phyloP scores from a whole-genome alignment of 345 rosid genomes.

The Ceriops tagal region DNA sequence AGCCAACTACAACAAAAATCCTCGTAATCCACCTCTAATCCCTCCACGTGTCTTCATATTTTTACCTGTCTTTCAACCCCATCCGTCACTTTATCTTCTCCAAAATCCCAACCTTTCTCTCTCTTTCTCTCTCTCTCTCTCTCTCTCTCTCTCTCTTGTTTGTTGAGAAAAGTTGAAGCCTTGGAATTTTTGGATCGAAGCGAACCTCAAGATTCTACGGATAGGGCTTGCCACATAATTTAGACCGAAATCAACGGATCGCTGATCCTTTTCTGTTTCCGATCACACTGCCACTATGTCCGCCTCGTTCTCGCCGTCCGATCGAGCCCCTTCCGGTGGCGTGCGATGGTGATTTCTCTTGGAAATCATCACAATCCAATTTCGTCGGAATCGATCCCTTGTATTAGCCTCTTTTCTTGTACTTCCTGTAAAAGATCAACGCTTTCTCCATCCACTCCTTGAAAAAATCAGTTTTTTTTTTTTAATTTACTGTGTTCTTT shows the following conservation, averaged over 20 bases:
- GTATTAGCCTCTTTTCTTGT: background rate
- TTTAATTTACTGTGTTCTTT: background rate
- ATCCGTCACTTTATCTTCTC: slow-evolving; percentile 15
- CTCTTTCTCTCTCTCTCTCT: background rate
- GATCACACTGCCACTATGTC: background rate
- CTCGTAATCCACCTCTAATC: background rate
- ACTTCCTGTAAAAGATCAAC: background rate
- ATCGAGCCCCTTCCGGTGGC: background rate
- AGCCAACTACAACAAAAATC: background rate
- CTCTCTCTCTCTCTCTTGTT: background rate
- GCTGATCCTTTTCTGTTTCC: background rate
- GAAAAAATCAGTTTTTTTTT: background rate
- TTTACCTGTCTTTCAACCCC: background rate
- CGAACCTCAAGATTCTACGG: background rate
- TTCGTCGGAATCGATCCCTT: background rate
- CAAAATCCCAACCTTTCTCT: background rate
- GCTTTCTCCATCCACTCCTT: background rate
- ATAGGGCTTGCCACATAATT: background rate
- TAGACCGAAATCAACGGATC: background rate
- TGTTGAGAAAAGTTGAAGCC: background rate
- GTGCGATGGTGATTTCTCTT: slow-evolving; percentile 13
- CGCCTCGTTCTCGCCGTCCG: background rate
- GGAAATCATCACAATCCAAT: slow-evolving; percentile 11
- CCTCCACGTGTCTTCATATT: slow-evolving; percentile 13
- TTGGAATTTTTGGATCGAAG: background rate